Evolutionary conservation across 345 rosid species (phyloP).

Genomic region (Mangifera indica): DNA sequence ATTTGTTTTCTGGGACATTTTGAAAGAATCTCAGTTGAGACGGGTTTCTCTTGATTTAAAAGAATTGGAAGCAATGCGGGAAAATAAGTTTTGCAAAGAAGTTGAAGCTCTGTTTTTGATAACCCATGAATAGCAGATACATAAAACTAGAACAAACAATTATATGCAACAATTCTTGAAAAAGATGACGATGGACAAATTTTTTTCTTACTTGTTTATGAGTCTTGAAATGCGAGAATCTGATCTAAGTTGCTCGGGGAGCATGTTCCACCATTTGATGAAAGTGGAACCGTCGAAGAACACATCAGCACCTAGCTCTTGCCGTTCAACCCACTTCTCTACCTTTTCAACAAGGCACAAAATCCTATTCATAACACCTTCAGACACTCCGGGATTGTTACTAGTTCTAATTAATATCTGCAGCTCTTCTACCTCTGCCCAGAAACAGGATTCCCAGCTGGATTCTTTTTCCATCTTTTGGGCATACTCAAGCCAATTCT

Average conservation of each 20-base stretch:
- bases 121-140: background rate
- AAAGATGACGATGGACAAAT: background rate
- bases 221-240: constrained; percentile 13
- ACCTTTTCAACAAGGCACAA: constrained; percentile 20
- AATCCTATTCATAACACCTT: constrained; percentile 18
- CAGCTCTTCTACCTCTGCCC: constrained; percentile 89
- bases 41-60: no score
- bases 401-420: constrained; percentile 2
- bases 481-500: constrained; percentile 60
- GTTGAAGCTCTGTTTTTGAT: background rate
- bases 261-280: constrained; percentile 43
- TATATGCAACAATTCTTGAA: background rate
- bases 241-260: constrained; percentile 25
- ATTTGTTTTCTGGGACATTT: no score
- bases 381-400: background rate
- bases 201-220: background rate
- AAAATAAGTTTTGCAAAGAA: no score
- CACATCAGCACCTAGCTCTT: constrained; percentile 33
- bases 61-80: no score
- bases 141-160: background rate
- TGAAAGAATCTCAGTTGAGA: no score
- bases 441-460: constrained; percentile 50
- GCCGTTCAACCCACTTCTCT: constrained; percentile 30
- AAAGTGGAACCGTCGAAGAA: constrained; percentile 51
- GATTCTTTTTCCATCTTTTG: constrained; percentile 21